A percentile compares a stretch with the other conserved stretches of the same genome.
Evolutionary conservation across 164 flowering plant genomes (phyloP).

Genomic region (Brasenia schreberi): DNA sequence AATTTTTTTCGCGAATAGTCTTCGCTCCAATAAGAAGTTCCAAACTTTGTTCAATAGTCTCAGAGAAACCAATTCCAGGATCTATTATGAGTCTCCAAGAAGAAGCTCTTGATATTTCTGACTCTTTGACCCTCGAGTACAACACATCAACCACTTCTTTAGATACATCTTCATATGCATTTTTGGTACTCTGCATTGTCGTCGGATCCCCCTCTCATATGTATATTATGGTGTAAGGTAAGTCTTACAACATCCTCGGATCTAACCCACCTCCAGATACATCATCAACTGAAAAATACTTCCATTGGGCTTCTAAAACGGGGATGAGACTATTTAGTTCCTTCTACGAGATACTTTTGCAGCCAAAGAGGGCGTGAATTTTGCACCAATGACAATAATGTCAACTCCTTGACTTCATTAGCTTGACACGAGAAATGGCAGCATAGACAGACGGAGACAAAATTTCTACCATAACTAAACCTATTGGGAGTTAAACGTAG

Average conservation of each 20-base stretch:
- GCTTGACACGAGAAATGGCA: constrained; percentile 60
- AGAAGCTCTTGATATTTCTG: constrained; percentile 69
- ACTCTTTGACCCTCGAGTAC: constrained; percentile 31
- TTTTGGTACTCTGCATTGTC: constrained; percentile 71
- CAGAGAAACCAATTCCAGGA: constrained; percentile 93
- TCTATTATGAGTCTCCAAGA: constrained; percentile 86
- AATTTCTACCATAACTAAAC: constrained; percentile 90
- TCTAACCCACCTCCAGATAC: constrained; percentile 79
- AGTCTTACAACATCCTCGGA: constrained; percentile 53
- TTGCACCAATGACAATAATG: constrained; percentile 89
- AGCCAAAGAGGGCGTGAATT: constrained; percentile 83
- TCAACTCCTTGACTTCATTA: constrained; percentile 81
- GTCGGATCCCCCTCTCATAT: constrained; percentile 85
- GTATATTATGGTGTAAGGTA: constrained; percentile 75
- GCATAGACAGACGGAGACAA: constrained; percentile 38
- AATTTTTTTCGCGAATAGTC: constrained; percentile 46
- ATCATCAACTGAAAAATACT: constrained; percentile 76
- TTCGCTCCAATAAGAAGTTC: constrained; percentile 49
- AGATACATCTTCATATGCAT: constrained; percentile 60
- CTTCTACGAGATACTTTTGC: constrained; percentile 49
- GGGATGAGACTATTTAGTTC: constrained; percentile 77
- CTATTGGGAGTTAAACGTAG: constrained; percentile 89
- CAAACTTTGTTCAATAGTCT: constrained; percentile 64
- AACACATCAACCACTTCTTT: constrained; percentile 55
- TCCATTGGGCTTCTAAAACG: constrained; percentile 69